Evolutionary conservation across 495 filamentous ascomycete genomes (phyloP), one percentile per base, ranked within the genome.

Genomic region (Peziza echinospora): DNA sequence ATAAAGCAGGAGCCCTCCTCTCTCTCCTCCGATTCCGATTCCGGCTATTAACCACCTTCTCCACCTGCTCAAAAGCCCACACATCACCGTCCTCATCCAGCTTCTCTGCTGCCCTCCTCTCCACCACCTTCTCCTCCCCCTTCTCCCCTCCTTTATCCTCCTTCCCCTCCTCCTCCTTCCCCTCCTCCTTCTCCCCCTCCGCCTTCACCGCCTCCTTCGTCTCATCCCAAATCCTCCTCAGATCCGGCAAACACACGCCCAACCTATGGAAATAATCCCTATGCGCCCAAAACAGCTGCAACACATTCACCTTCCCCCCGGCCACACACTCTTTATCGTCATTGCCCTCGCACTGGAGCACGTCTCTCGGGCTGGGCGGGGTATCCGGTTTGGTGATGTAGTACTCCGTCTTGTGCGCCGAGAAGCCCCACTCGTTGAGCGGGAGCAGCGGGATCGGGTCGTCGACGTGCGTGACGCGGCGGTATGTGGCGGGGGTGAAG

Each of bases 231-330:
- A 43, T 3, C 10, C 5, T 23, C 21, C 41, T 23, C 5, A 22
- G 21, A 19, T 43, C 41, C 41, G 87, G 87, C 5, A 94, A 66
- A 64, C 89, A 97, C 39, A 96, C 63, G 0, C 89, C 89, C 49
- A 97, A 56, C 25, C 89, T 64, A 80, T 84, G 89, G 60, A 97
- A 97, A 58, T 97, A 97, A 63, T 97, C 89, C 45, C 89, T 68
- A 65, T 97, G 89, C 13, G 86, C 79, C 65, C 84, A 85, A 60
- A 94, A 80, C n/a, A 92, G 64, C 64, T 92, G 75, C 82, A 91
- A 89, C 8, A 86, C 68, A 58, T 77, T 77, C 52, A 76, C 77
- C 41, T 74, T 63, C 8, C 70, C 67, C 0, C 76, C 75, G 13
- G 72, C 73, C 51, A 78, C 77, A 59, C 89, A 97, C 5, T 60